phyloP scores from a whole-genome alignment of 352 stramenopile genomes.

The Globisporangium lucens region DNA sequence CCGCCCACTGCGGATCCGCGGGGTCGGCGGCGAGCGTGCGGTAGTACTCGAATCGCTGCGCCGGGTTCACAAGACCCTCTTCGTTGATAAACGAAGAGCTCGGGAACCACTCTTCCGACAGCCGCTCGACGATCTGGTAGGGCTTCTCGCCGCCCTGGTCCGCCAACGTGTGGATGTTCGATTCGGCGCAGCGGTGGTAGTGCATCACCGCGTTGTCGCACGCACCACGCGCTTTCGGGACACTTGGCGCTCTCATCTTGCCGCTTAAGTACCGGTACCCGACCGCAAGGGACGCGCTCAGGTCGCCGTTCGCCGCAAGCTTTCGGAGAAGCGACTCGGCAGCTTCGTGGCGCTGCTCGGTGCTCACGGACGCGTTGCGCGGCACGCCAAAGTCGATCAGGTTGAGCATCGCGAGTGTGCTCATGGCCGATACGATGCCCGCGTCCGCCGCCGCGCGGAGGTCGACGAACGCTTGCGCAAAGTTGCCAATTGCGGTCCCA shows the following conservation, averaged over 20 bases:
- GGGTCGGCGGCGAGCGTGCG: conserved; percentile 54
- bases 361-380: conserved; percentile 21
- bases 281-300: conserved; percentile 55
- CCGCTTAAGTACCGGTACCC: conserved; percentile 49
- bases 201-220: conserved; percentile 44
- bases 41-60: conserved; percentile 65
- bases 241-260: conserved; percentile 21
- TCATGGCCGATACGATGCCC: conserved; percentile 36
- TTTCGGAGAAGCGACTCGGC: conserved; percentile 31
- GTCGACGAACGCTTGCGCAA: conserved; percentile 40
- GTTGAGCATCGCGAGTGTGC: conserved; percentile 51
- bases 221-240: not conserved
- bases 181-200: conserved; percentile 54
- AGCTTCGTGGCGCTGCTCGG: conserved; percentile 26
- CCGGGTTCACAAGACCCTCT: conserved; percentile 36
- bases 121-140: conserved; percentile 33
- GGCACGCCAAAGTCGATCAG: conserved; percentile 43
- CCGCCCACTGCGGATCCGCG: conserved; percentile 51
- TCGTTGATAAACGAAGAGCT: conserved; percentile 21
- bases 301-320: conserved; percentile 35
- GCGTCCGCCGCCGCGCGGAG: conserved; percentile 40
- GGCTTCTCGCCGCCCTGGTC: conserved; percentile 46
- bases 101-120: conserved; percentile 46
- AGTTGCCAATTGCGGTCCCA: conserved; percentile 21
- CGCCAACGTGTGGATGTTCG: conserved; percentile 49